Evolutionary conservation across 2,329 filamentous ascomycete species (phyloP).

Genomic region (Aspergillus pseudonomiae): DNA sequence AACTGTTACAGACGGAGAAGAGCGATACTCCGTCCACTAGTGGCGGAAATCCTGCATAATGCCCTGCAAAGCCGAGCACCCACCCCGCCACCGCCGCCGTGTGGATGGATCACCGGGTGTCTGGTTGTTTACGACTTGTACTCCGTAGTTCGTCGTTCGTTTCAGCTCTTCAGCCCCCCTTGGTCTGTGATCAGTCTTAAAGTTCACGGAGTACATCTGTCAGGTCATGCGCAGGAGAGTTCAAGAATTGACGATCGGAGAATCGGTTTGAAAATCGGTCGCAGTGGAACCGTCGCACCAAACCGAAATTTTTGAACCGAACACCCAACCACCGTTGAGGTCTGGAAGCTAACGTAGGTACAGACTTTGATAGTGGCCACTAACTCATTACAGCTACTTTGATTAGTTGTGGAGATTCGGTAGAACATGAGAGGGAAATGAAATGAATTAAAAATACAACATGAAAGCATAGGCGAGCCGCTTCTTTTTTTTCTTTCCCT

Average conservation of each 20-base stretch:
- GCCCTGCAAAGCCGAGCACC: neutral
- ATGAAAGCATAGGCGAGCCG: neutral
- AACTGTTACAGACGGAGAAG: constrained; percentile 10
- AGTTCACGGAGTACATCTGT: neutral
- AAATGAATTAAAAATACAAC: neutral
- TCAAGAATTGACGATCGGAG: neutral
- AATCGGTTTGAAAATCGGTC: neutral
- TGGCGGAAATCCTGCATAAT: constrained; percentile 11
- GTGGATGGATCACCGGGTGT: neutral
- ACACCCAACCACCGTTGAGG: constrained; percentile 11
- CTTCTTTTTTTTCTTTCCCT: neutral
- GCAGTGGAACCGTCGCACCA: neutral
- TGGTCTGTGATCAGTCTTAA: neutral
- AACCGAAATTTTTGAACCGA: neutral
- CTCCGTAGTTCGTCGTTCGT: neutral
- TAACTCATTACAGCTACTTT: constrained; percentile 6
- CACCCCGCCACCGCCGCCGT: neutral
- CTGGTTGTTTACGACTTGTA: neutral
- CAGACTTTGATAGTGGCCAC: constrained; percentile 12
- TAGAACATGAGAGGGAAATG: neutral
- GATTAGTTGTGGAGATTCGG: constrained; percentile 1
- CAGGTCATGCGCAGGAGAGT: neutral
- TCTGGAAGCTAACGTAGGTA: constrained; percentile 14
- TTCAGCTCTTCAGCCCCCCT: neutral
- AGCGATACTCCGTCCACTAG: constrained; percentile 7